phyloP scores from a whole-genome alignment of 768 basidiomycete genomes.

The Suillus variegatus region DNA sequence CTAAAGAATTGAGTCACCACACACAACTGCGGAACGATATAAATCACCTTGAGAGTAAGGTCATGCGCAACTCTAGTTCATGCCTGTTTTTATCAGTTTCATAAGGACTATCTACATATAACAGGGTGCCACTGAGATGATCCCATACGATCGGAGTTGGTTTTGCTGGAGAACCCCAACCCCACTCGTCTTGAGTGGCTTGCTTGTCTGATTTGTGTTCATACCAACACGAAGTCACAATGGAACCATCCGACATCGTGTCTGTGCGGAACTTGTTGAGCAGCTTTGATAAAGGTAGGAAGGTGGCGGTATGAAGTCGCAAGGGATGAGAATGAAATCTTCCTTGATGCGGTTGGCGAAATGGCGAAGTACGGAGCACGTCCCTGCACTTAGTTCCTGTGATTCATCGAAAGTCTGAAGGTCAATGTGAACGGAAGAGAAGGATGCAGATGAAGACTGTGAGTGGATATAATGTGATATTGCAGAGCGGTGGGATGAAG shows the following conservation, averaged over 20 bases:
- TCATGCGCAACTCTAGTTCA: conserved; percentile 76
- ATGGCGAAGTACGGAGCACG: conserved; percentile 73
- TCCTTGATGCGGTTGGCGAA: conserved; percentile 74
- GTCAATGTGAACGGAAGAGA: conserved; percentile 70
- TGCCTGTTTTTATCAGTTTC: conserved; percentile 67
- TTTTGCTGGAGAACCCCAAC: conserved; percentile 55
- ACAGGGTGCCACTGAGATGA: conserved; percentile 58
- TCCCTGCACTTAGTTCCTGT: conserved; percentile 63
- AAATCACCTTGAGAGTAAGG: conserved; percentile 63
- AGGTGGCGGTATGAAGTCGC: conserved; percentile 85
- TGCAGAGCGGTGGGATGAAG: conserved; percentile 68
- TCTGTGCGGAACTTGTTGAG: conserved; percentile 85
- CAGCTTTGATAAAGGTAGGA: conserved; percentile 67
- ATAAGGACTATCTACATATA: conserved; percentile 74
- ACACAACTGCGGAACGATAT: conserved; percentile 1
- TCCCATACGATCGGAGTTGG: conserved; percentile 68
- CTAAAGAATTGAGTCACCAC: conserved; percentile 36
- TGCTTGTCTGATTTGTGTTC: conserved; percentile 55
- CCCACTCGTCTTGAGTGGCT: conserved; percentile 67
- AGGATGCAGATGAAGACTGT: conserved; percentile 57
- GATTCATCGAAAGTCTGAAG: conserved; percentile 81
- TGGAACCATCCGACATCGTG: conserved; percentile 57
- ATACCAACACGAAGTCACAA: conserved; percentile 72
- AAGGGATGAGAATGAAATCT: conserved; percentile 89
- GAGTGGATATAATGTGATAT: conserved; percentile 88